Evolutionary conservation across 352 stramenopile species (phyloP), one percentile per base, ranked within the genome.

Genomic region (Globisporangium iwayamae): DNA sequence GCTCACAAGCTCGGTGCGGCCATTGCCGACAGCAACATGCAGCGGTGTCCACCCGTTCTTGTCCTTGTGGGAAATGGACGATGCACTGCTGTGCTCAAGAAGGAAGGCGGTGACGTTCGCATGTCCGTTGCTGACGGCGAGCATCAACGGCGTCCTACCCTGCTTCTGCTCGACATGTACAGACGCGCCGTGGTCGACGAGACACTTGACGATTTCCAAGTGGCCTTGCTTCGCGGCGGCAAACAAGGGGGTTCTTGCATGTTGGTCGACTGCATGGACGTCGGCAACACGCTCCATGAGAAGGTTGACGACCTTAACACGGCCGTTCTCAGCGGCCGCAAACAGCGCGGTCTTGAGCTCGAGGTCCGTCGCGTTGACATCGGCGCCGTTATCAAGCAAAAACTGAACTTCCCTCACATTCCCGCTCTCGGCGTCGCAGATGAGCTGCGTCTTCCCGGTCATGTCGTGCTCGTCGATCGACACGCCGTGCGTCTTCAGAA

Each of bases 61-160:
- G 46, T 63, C 46, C n/a, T 25, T 36, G 56, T 61, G 22, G 13
- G 3, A 10, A 4, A 63, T n/a, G n/a, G 16, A 20, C 3, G 30
- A 30, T 10, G 56, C 20, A 43, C 38, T 43, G 56, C 38, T 46
- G 46, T n/a, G 20, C 46, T 63, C 30, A 11, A 63, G 45, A 14
- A 63, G 57, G 36, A 56, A 46, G 13, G 22, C 4, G 10, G 54
- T 46, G 28, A 63, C 43, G 10, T 56, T 18, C n/a, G 39, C 2
- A 16, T 56, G 45, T 3, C 57, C 57, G 46, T 56, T 56, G 57
- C 57, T 63, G 4, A 50, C 32, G 2, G 57, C 57, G 32, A 63
- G 32, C 57, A 56, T 38, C 30, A 63, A 30, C 2, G 57, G 57
- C 20, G 57, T 36, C 53, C 57, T 9, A 13, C 57, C 57, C 20